Percentiles rank a stretch among this genome's conserved stretches.
phyloP scores from a whole-genome alignment of 768 basidiomycete species.

The Serendipita vermifera region DNA sequence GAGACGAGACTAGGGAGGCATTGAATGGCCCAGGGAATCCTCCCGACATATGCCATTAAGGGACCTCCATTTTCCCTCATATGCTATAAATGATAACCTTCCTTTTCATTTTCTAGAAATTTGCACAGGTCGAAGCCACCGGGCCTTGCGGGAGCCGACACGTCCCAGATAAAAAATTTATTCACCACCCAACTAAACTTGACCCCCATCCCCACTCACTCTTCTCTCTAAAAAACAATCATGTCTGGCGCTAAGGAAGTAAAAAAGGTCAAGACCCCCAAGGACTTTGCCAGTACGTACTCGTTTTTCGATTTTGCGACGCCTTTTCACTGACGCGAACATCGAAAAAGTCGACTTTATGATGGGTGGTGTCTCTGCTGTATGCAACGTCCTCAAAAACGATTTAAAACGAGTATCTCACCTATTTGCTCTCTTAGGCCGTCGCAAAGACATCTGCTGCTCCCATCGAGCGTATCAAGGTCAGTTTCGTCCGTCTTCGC shows the following conservation, averaged over 20 bases:
- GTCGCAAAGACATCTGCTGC: conserved; percentile 98
- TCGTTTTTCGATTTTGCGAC: background rate
- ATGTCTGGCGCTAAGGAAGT: conserved; percentile 48
- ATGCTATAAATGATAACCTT: too few species aligned
- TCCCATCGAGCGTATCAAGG: conserved; percentile 98
- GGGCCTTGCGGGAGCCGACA: too few species aligned
- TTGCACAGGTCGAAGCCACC: too few species aligned
- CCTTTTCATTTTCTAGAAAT: too few species aligned
- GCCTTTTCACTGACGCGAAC: conserved; percentile 11
- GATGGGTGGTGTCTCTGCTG: conserved; percentile 93
- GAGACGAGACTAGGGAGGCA: too few species aligned
- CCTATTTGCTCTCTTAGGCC: conserved; percentile 42
- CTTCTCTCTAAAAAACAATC: conserved; percentile 29
- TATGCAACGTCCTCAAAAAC: conserved; percentile 28
- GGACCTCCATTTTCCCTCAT: too few species aligned
- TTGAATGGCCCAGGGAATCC: too few species aligned
- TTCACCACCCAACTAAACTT: conserved; percentile 45
- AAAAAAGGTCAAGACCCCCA: conserved; percentile 77
- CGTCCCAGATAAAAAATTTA: too few species aligned
- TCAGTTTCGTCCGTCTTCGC: conserved; percentile 14
- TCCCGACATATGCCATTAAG: too few species aligned
- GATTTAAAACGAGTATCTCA: conserved; percentile 15
- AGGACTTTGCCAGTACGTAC: conserved; percentile 74
- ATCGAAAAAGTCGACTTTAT: conserved; percentile 67
- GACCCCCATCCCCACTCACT: conserved; percentile 33